phyloP scores from a whole-genome alignment of 805 yeast genomes.

The Candida rishiriensis region DNA sequence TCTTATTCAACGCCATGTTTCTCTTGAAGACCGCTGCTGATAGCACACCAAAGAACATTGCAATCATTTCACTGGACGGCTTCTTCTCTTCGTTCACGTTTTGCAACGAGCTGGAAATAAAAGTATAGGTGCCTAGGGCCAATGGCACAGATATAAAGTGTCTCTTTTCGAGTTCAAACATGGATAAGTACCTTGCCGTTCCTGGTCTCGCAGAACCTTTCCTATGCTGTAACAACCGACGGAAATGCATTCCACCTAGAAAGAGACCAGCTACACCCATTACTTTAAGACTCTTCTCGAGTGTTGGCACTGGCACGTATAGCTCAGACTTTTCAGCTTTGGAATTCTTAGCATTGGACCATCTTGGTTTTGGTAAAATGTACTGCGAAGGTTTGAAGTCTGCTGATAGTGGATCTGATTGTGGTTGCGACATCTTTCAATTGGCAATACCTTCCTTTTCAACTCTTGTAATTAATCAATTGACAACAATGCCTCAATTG shows the following conservation, averaged over 20 bases:
- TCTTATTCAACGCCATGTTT: constrained; percentile 30
- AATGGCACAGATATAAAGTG: constrained; percentile 32
- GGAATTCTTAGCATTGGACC: constrained; percentile 11
- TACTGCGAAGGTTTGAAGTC: neutral
- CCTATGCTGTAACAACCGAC: constrained; percentile 32
- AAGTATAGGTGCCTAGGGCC: constrained; percentile 29
- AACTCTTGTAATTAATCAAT: too few relatives aligned
- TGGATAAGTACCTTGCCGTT: constrained; percentile 27
- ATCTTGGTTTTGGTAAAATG: constrained; percentile 27
- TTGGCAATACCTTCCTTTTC: too few relatives aligned
- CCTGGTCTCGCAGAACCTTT: constrained; percentile 37
- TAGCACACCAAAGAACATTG: constrained; percentile 17
- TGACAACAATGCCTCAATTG: too few relatives aligned
- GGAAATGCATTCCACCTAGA: constrained; percentile 33
- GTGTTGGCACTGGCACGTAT: constrained; percentile 29
- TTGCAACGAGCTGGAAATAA: constrained; percentile 27
- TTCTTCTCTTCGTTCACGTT: constrained; percentile 28
- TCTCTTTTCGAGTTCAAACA: constrained; percentile 27
- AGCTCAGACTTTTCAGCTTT: neutral
- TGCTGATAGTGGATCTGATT: too few relatives aligned
- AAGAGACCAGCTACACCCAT: constrained; percentile 27
- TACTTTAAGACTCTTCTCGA: constrained; percentile 26
- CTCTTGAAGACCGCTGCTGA: constrained; percentile 22
- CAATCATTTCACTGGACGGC: constrained; percentile 26
- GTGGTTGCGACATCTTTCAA: too few relatives aligned